Percentiles rank a stretch among this genome's conserved stretches.
Evolutionary conservation across 768 basidiomycete species (phyloP).

Genomic region (Aureoboletus auriporus): DNA sequence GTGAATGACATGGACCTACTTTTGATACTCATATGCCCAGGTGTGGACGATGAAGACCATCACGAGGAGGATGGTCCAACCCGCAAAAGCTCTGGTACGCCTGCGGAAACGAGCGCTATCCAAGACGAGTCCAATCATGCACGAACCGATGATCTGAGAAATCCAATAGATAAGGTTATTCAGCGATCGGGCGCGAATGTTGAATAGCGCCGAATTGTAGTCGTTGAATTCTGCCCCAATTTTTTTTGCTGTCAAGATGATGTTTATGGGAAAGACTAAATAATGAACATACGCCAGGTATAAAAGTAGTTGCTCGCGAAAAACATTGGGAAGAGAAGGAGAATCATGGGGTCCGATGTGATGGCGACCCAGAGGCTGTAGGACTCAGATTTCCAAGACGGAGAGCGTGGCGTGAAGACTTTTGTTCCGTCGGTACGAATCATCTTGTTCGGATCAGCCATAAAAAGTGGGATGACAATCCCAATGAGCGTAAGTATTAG

Average conservation of each 20-base stretch:
- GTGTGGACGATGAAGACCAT: constrained; percentile 66
- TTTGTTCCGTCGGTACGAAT: constrained; percentile 69
- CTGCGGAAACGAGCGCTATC: constrained; percentile 53
- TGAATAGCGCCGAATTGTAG: constrained; percentile 70
- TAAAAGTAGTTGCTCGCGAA: constrained; percentile 81
- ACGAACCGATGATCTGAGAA: constrained; percentile 68
- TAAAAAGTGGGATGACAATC: constrained; percentile 57
- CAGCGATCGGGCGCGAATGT: constrained; percentile 68
- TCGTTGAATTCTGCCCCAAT: constrained; percentile 62
- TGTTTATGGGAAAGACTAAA: background rate
- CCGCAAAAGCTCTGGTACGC: constrained; percentile 61
- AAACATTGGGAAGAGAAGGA: constrained; percentile 81
- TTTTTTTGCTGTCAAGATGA: background rate
- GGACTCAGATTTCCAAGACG: constrained; percentile 73
- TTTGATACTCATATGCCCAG: constrained; percentile 76
- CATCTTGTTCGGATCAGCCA: constrained; percentile 71
- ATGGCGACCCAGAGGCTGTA: constrained; percentile 64
- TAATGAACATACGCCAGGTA: constrained; percentile 56
- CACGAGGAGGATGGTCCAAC: constrained; percentile 56
- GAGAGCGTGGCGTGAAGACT: constrained; percentile 57
- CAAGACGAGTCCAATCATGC: constrained; percentile 62
- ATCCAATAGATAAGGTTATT: constrained; percentile 82
- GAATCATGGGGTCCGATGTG: constrained; percentile 62
- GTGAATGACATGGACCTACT: constrained; percentile 34
- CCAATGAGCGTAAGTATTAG: constrained; percentile 66